Conservation (phyloP, 371 early-diverging fungal genomes). For the Saksenaea vasiformis region DNA sequence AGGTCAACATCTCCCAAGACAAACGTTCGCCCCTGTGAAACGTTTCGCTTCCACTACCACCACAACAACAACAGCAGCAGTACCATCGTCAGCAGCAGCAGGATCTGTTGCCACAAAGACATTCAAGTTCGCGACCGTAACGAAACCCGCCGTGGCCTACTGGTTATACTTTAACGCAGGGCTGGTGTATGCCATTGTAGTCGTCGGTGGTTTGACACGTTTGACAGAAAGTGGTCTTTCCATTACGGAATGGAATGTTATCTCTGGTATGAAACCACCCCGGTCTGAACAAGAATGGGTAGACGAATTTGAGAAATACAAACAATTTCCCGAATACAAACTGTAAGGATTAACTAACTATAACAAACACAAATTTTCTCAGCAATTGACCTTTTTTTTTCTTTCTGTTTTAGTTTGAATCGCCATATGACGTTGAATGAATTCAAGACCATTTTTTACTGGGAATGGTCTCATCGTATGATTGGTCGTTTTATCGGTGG, state of each 20-base stretch:
- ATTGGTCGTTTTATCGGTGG: conserved; percentile 92
- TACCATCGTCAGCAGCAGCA: too few species aligned
- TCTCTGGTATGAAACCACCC: conserved; percentile 94
- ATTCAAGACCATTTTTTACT: conserved; percentile 95
- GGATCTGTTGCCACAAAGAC: conserved; percentile 8
- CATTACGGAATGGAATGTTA: conserved; percentile 95
- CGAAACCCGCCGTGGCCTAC: conserved; percentile 80
- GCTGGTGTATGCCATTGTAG: conserved; percentile 92
- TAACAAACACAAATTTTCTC: too few species aligned
- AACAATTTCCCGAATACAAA: conserved; percentile 95
- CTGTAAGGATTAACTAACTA: conserved; percentile 53
- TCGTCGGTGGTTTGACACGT: conserved; percentile 94
- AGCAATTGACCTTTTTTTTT: not conserved
- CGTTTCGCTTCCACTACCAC: conserved; percentile 9
- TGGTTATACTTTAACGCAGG: conserved; percentile 90
- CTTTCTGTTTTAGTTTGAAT: conserved; percentile 66
- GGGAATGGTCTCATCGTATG: conserved; percentile 97
- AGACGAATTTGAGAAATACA: conserved; percentile 95
- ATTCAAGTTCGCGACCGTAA: conserved; percentile 19
- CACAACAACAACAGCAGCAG: not conserved
- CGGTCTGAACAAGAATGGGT: conserved; percentile 85
- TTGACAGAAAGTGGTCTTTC: conserved; percentile 96
- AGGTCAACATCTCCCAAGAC: not conserved
- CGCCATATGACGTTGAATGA: conserved; percentile 87
- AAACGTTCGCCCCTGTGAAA: not conserved